phyloP scores from a whole-genome alignment of 768 basidiomycete species.

The Pisolithus microcarpus region DNA sequence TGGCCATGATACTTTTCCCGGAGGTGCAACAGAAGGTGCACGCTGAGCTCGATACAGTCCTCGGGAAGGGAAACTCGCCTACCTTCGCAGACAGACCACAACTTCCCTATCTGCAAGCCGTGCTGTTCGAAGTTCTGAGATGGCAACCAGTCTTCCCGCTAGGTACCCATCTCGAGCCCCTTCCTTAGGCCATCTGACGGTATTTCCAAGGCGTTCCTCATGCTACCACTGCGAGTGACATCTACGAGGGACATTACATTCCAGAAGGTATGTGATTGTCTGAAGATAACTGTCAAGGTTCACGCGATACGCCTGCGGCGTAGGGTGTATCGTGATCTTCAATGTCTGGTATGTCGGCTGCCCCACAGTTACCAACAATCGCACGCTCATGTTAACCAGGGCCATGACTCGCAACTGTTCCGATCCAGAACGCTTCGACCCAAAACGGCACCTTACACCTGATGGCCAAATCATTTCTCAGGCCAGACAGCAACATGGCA shows the following conservation, averaged over 20 bases:
- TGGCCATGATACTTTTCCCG: slow-evolving; percentile 23
- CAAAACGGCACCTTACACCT: background rate
- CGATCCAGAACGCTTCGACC: slow-evolving; percentile 1
- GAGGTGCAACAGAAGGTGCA: slow-evolving; percentile 19
- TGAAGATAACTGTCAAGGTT: background rate
- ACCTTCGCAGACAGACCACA: slow-evolving; percentile 16
- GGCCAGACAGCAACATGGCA: background rate
- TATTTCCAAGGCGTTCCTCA: background rate
- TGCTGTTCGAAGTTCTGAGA: slow-evolving; percentile 19
- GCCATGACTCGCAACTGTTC: background rate
- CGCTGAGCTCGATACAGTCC: slow-evolving; percentile 19
- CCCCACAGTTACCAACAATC: too few species aligned
- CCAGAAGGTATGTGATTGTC: slow-evolving; percentile 10
- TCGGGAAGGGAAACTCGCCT: slow-evolving; percentile 18
- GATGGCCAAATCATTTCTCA: background rate
- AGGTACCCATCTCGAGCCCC: background rate
- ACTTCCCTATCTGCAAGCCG: slow-evolving; percentile 21
- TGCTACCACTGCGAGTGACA: slow-evolving; percentile 7
- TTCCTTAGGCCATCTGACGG: background rate
- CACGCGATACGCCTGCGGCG: background rate
- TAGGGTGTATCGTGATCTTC: background rate
- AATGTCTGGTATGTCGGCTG: background rate
- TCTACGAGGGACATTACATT: slow-evolving; percentile 15
- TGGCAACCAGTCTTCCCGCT: slow-evolving; percentile 14
- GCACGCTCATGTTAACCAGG: background rate